A percentile compares a stretch with the other conserved stretches of the same genome.
Conservation (phyloP, 768 basidiomycete genomes). For the Favolaschia claudopus region DNA sequence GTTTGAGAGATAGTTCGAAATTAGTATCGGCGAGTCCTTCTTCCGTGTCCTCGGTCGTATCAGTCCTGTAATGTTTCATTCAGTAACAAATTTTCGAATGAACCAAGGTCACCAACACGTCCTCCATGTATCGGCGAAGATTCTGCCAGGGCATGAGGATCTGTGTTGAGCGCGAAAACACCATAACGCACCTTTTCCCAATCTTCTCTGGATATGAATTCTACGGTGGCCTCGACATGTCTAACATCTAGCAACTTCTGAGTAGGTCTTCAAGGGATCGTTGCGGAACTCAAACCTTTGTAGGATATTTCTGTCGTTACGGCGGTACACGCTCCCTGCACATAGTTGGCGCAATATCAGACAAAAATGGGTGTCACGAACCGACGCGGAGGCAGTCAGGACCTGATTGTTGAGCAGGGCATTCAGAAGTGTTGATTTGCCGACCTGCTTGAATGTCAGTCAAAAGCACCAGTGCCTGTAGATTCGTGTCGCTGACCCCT, state of each 20-base stretch:
- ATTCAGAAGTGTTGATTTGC: slow-evolving; percentile 24
- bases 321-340: slow-evolving; percentile 26
- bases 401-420: slow-evolving; percentile 18
- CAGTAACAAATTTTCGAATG: neutral
- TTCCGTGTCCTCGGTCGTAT: slow-evolving; percentile 11
- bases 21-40: slow-evolving; percentile 1
- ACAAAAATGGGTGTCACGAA: neutral
- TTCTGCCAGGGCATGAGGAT: neutral
- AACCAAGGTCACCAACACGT: slow-evolving; percentile 1
- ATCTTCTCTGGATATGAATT: slow-evolving; percentile 13
- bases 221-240: slow-evolving; percentile 13
- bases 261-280: neutral
- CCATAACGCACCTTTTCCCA: slow-evolving; percentile 15
- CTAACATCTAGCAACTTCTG: neutral
- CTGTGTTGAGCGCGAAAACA: neutral
- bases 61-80: too few species aligned
- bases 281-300: neutral
- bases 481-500: slow-evolving; percentile 11
- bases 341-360: neutral
- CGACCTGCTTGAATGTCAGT: too few species aligned
- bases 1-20: neutral
- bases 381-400: slow-evolving; percentile 23
- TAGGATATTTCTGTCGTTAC: slow-evolving; percentile 23
- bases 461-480: too few species aligned
- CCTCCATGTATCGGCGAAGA: slow-evolving; percentile 10